A percentile compares a stretch with the other conserved stretches of the same genome.
Conservation (phyloP, 495 filamentous ascomycete genomes). For the Evernia prunastri region DNA sequence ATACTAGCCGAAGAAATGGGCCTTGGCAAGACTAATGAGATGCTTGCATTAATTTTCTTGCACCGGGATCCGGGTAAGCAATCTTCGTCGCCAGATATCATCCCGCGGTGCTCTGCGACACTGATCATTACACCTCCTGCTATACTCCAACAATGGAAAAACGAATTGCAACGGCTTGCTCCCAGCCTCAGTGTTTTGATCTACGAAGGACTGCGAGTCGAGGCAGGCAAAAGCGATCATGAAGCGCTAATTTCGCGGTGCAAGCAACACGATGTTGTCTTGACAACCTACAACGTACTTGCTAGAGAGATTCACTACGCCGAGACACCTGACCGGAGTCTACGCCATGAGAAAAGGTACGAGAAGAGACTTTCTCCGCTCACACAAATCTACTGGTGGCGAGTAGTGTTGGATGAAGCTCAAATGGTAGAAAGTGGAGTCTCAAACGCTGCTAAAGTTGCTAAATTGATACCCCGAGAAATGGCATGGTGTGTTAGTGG, state of each 20-base stretch:
- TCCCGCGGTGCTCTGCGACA: conserved; percentile 56
- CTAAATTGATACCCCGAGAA: conserved; percentile 68
- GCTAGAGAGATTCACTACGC: conserved; percentile 72
- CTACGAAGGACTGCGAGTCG: conserved; percentile 45
- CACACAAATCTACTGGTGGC: conserved; percentile 79
- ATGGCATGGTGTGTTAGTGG: conserved; percentile 86
- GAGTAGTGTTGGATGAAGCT: conserved; percentile 88
- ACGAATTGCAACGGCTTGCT: conserved; percentile 66
- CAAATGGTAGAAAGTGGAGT: conserved; percentile 91
- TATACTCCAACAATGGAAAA: conserved; percentile 80
- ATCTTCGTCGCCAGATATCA: conserved; percentile 27
- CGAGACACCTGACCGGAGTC: conserved; percentile 53
- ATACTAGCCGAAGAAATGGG: conserved; percentile 95
- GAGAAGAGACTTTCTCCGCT: conserved; percentile 66
- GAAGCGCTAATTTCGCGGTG: conserved; percentile 46
- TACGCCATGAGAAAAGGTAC: conserved; percentile 62
- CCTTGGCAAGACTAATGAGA: conserved; percentile 87
- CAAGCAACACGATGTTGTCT: conserved; percentile 60
- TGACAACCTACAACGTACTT: conserved; percentile 81
- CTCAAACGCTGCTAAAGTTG: conserved; percentile 74
- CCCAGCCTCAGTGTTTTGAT: conserved; percentile 50
- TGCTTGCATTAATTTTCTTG: conserved; percentile 67
- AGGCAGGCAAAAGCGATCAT: conserved; percentile 34
- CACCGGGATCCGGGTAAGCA: conserved; percentile 39
- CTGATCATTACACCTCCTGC: conserved; percentile 81